Conservation (phyloP, 2,329 filamentous ascomycete species). For the Paecilomyces variotii region DNA sequence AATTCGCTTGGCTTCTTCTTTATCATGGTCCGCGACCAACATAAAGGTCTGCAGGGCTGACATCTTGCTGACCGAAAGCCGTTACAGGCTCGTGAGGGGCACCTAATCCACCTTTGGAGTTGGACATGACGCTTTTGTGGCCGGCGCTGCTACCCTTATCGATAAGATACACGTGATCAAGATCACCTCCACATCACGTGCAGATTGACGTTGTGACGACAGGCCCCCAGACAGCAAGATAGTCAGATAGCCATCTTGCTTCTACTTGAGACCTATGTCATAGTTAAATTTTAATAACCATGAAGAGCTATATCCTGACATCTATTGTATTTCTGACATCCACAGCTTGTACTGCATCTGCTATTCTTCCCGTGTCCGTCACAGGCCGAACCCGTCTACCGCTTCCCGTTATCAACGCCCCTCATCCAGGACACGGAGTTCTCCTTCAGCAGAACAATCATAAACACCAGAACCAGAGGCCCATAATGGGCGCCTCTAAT, state of each 20-base stretch:
- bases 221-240: neutral
- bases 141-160: conserved; percentile 18
- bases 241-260: neutral
- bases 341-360: conserved; percentile 8
- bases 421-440: conserved; percentile 9
- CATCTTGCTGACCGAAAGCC: conserved; percentile 24
- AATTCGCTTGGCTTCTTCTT: conserved; percentile 37
- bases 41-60: conserved; percentile 43
- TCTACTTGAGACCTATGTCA: neutral
- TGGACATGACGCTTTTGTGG: conserved; percentile 14
- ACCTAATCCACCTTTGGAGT: conserved; percentile 2
- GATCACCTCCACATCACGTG: conserved; percentile 14
- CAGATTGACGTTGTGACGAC: neutral
- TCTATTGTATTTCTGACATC: conserved; percentile 2
- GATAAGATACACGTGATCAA: conserved; percentile 24
- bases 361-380: conserved; percentile 7
- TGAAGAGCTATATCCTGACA: neutral
- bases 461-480: conserved; percentile 14
- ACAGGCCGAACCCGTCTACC: conserved; percentile 15
- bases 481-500: conserved; percentile 16
- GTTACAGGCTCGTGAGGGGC: conserved; percentile 3
- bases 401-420: conserved; percentile 8
- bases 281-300: neutral
- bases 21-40: conserved; percentile 40
- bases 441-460: conserved; percentile 6